Evolutionary conservation across 257 asterid genomes (phyloP), one percentile per base, ranked within the genome.

Genomic region (Echites panduratus): DNA sequence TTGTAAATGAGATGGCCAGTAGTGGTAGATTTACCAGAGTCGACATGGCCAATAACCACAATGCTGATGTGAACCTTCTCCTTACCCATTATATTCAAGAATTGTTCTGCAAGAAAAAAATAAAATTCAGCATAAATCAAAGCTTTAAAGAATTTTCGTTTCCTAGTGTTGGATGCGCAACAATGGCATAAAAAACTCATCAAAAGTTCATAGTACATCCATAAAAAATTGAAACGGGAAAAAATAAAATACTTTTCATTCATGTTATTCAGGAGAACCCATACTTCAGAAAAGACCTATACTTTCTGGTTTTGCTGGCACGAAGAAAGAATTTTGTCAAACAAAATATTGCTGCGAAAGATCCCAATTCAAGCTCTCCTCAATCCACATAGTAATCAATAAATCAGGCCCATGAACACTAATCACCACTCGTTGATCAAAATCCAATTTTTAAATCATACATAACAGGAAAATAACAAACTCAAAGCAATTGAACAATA

Each of bases 1-100:
- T 90, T 90, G 85, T 90, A 90, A 81, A 90, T 84, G 82, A 84
- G 82, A 76, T 84, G 88, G 17, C 88, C 88, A 27, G 88, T 84
- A 17, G 85, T 84, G 20, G 88, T 84, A 0, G 85, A 84, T 71
- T 84, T 84, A 0, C 88, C 88, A 58, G 85, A 81, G 82, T 84
- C 88, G 43, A 84, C 88, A 40, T 84, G 88, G 53, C 88, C 88
- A 79, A 84, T 84, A 49, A 84, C 88, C 74, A 84, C 88, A 69
- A 84, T 84, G 79, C n/a, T 84, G 48, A 84, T 84, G 66, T 84
- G 88, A 69, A 74, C 0, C 73, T 84, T 84, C 17, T 69, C 73
- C 59, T 69, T 69, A 29, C 73, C 73, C 73, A 69, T 69, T 49
- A 2, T 14, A 24, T 35, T 35, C 48, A 63, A 35, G 24, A 32